Base-by-base conservation (phyloP, 2,329 filamentous ascomycete genomes). In the Aspergillus niger region DNA sequence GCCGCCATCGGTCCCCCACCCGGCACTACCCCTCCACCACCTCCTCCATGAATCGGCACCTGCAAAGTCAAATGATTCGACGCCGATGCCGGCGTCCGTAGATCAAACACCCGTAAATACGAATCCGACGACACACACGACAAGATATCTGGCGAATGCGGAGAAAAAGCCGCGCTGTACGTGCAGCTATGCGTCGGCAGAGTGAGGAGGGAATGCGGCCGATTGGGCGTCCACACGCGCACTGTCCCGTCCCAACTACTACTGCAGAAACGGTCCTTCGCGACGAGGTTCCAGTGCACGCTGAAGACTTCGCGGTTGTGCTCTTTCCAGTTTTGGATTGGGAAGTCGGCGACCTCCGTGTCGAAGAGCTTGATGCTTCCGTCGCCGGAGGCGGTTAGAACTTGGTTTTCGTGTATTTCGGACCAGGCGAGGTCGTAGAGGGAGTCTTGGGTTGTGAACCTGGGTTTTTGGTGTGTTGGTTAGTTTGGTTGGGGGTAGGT, bases 401-500 rank as follows among this genome's bases (percentile, higher is more conserved):
- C 82, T 80, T 99, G 95, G 77, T 95, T 96, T 80, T 97, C 94
- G 80, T 99, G 93, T 67, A 92, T 86, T 80, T 99, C 95, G 17
- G 92, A 97, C 92, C 95, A 98, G 26, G 93, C 86, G 56, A 95
- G 83, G 78, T 99, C 95, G 78, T 96, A 99, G 65, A 98, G 89
- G 48, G 93, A 91, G 77, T 99, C 95, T 81, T 98, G 96, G 10
- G 95, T 99, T 72, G 97, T 94, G 80, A 94, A 99, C 73, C 91
- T 94, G 67, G 13, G 53, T 64, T 26, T 51, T 58, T 32, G 54
- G 47, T 59, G 44, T 7, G 65, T 47, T 49, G 28, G 28, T 10
- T 36, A 36, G 11, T 47, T 10, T 17, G 17, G 28, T 32, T 15
- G 17, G 22, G 20, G 20, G 24, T 32, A 13, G 22, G 17, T 36